phyloP scores from a whole-genome alignment of 352 stramenopile species.

The Pythium rishiriense region DNA sequence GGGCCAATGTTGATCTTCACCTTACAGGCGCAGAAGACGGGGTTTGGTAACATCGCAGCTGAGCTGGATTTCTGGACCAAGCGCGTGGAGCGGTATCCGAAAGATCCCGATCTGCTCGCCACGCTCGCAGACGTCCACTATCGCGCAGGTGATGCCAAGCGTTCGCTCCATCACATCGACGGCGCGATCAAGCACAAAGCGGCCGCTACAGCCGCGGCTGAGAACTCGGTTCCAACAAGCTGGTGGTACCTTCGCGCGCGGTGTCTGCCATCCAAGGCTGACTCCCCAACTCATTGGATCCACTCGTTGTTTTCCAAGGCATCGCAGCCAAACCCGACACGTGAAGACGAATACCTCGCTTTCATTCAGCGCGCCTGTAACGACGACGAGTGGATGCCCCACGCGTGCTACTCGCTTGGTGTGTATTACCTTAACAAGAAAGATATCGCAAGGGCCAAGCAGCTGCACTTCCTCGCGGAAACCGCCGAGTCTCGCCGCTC shows the following conservation, averaged over 20 bases:
- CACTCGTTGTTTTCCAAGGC: background rate
- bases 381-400: constrained; percentile 12
- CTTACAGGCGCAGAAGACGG: background rate
- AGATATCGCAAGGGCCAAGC: background rate
- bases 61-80: background rate
- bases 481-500: background rate
- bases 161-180: background rate
- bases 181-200: too few relatives aligned
- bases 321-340: background rate
- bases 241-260: background rate
- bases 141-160: background rate
- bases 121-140: background rate
- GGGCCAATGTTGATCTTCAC: too few relatives aligned
- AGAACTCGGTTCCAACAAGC: too few relatives aligned
- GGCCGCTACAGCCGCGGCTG: too few relatives aligned
- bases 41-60: background rate
- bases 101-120: background rate
- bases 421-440: background rate
- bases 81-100: background rate
- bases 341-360: background rate
- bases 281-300: background rate
- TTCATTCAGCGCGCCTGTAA: background rate
- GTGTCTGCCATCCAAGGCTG: background rate
- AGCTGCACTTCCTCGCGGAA: constrained; percentile 1
- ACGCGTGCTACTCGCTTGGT: constrained; percentile 7